Evolutionary conservation across 768 basidiomycete genomes (phyloP).

Genomic region (Suillus decipiens): DNA sequence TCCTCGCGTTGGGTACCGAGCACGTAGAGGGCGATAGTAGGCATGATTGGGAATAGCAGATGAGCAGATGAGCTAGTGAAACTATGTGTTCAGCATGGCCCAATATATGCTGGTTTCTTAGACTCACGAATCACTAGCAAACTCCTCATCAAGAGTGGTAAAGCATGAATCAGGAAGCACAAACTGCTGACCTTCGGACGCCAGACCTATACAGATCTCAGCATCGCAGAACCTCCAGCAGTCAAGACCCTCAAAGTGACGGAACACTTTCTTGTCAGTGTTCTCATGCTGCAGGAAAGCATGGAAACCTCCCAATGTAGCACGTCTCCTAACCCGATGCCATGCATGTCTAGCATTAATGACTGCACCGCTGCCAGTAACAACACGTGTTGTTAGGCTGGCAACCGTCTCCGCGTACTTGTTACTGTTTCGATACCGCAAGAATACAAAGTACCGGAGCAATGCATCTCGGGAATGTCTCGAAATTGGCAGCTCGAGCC

Average conservation of each 20-base stretch:
- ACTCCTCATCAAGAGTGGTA: conserved; percentile 53
- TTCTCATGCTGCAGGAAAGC: conserved; percentile 28
- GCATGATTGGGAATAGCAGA: conserved; percentile 57
- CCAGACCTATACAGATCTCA: conserved; percentile 56
- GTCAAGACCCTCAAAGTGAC: conserved; percentile 30
- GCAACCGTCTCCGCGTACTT: conserved; percentile 44
- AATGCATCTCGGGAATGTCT: conserved; percentile 38
- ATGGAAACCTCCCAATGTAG: conserved; percentile 29
- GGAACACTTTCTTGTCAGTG: conserved; percentile 4
- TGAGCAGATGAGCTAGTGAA: conserved; percentile 44
- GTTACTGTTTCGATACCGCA: conserved; percentile 58
- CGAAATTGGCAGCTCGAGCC: conserved; percentile 24
- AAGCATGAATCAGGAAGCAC: conserved; percentile 56
- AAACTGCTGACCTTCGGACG: conserved; percentile 56
- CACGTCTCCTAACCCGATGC: conserved; percentile 31
- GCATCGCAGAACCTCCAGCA: conserved; percentile 52
- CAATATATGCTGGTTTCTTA: conserved; percentile 7
- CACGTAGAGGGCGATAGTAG: conserved; percentile 55
- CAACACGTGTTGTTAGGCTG: conserved; percentile 26
- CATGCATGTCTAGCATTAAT: conserved; percentile 22
- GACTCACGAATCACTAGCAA: conserved; percentile 33
- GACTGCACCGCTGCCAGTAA: conserved; percentile 23
- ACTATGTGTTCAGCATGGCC: background rate
- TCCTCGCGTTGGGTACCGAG: conserved; percentile 38
- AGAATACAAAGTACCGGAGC: conserved; percentile 52